Evolutionary conservation across 352 stramenopile species (phyloP), one percentile per base, ranked within the genome.

Genomic region (Proteromonas lacertae): DNA sequence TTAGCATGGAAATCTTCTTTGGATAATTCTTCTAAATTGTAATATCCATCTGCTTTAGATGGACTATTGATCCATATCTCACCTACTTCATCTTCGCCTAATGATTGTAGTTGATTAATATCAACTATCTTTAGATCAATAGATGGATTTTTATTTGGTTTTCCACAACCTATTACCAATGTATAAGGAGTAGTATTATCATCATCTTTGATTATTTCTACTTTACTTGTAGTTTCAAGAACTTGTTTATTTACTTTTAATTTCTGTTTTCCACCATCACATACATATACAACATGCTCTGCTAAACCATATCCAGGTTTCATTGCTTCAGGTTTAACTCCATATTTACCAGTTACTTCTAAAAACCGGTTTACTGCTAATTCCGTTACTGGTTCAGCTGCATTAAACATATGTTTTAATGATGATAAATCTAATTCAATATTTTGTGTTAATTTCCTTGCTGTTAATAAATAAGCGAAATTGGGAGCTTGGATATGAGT

Each of bases 241-340:
- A n/a, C n/a, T n/a, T n/a, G n/a, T n/a, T n/a, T n/a, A n/a, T n/a
- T n/a, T n/a, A n/a, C n/a, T n/a, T n/a, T n/a, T n/a, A n/a, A n/a
- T n/a, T n/a, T n/a, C n/a, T n/a, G n/a, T n/a, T n/a, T n/a, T n/a
- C n/a, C n/a, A n/a, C n/a, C n/a, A n/a, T n/a, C n/a, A n/a, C n/a
- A n/a, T n/a, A n/a, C 32, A 29, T 17, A 37, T 7, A 99, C 87
- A 0, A 81, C 95, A 51, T 92, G 74, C 56, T 99, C 87, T 7
- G 87, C 87, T n/a, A 99, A 56, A n/a, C 87, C 87, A 52, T 96
- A 99, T 12, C 76, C 93, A 1, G 80, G 80, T 42, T 75, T 83
- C 39, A 99, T 72, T 3, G 90, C 75, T 23, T 59, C 17, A 16
- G 14, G 2, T 9, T 20, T 22, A 7, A 39, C n/a, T 12, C 47